Conservation (phyloP, 2,329 filamentous ascomycete genomes). For the Aureobasidium sp. region DNA sequence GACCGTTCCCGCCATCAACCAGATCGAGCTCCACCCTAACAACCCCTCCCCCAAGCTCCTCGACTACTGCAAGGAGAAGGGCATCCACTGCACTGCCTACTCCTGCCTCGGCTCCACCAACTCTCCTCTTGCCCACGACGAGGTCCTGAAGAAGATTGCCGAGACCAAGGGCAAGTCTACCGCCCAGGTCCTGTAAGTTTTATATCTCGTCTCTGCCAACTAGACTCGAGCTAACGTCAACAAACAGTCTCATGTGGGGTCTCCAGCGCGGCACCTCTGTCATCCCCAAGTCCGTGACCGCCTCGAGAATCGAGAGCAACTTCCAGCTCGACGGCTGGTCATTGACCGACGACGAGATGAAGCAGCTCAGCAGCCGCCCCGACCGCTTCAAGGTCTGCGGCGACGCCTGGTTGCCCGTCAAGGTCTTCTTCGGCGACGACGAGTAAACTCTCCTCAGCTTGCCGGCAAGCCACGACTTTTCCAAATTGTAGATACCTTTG, state of each 20-base stretch:
- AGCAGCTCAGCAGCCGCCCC: conserved; percentile 55
- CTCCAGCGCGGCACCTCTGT: conserved; percentile 73
- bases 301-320: conserved; percentile 65
- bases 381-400: conserved; percentile 77
- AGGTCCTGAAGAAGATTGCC: conserved; percentile 48
- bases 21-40: conserved; percentile 73
- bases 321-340: conserved; percentile 60
- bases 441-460: conserved; percentile 44
- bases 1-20: conserved; percentile 63
- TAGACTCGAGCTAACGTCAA: not conserved
- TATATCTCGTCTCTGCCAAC: not conserved
- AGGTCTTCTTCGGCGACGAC: conserved; percentile 77
- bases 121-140: conserved; percentile 61
- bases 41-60: conserved; percentile 52
- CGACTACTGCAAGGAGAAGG: conserved; percentile 58
- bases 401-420: conserved; percentile 63
- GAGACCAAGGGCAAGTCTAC: conserved; percentile 54
- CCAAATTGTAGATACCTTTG: not conserved
- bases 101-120: conserved; percentile 56
- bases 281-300: conserved; percentile 75
- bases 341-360: conserved; percentile 63
- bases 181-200: conserved; percentile 56
- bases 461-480: conserved; percentile 6
- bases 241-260: conserved; percentile 57
- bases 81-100: conserved; percentile 67